Conservation (phyloP, 805 yeast genomes). For the Barnettozyma salicaria region DNA sequence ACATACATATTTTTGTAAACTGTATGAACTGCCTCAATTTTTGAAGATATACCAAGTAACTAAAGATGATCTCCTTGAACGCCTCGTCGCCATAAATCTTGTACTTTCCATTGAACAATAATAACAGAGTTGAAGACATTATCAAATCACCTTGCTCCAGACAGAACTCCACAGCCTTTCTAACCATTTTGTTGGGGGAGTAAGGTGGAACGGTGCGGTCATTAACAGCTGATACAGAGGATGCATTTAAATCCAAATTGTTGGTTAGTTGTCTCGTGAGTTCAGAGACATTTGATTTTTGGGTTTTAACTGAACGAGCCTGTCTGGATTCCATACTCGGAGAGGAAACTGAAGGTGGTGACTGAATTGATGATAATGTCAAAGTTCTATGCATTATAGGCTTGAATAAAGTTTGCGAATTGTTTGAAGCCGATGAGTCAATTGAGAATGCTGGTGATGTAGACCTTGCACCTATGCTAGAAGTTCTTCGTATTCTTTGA, state of each 20-base stretch:
- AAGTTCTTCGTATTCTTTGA: constrained; percentile 2
- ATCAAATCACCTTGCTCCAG: constrained; percentile 58
- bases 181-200: constrained; percentile 45
- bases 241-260: constrained; percentile 1
- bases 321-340: not conserved
- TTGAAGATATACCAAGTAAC: constrained; percentile 50
- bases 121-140: constrained; percentile 50
- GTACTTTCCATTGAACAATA: constrained; percentile 43
- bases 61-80: constrained; percentile 49
- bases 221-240: not conserved
- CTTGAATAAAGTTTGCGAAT: constrained; percentile 14
- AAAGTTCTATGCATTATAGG: constrained; percentile 6
- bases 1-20: constrained; percentile 52
- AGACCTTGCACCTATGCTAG: constrained; percentile 16
- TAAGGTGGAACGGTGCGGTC: constrained; percentile 41
- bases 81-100: constrained; percentile 27
- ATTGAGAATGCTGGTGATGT: constrained; percentile 22
- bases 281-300: constrained; percentile 20
- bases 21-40: constrained; percentile 45
- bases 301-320: constrained; percentile 6
- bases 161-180: constrained; percentile 49
- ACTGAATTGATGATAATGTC: constrained; percentile 4
- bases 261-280: constrained; percentile 24
- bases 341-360: not conserved
- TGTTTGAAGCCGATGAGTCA: constrained; percentile 15